phyloP scores from a whole-genome alignment of 305 asterid species.

The Fraxinus floribunda region DNA sequence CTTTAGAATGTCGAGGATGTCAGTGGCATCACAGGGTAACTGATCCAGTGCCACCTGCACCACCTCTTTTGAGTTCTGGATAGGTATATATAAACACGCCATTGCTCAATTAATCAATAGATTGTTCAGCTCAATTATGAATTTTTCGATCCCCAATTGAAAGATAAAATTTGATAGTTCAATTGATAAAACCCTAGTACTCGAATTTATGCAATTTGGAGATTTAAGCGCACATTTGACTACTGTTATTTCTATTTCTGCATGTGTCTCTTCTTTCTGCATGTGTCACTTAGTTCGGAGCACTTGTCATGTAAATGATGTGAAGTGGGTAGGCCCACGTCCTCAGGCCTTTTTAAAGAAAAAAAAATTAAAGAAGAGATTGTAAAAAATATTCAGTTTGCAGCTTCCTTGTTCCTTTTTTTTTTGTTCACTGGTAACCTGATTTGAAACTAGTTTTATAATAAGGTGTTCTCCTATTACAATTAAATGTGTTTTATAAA shows the following conservation, averaged over 20 bases:
- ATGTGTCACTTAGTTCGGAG: neutral
- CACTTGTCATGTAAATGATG: neutral
- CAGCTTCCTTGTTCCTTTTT: no score
- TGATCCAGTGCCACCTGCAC: conserved; percentile 92
- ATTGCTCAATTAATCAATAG: conserved; percentile 26
- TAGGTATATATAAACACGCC: conserved; percentile 84
- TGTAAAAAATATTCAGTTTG: neutral
- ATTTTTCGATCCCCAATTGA: neutral
- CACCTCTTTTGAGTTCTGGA: conserved; percentile 95
- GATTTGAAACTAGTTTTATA: neutral
- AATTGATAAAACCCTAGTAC: conserved; percentile 10
- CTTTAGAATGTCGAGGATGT: conserved; percentile 89
- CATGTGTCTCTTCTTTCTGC: neutral
- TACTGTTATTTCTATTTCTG: neutral
- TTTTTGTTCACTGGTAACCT: neutral
- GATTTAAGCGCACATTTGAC: neutral
- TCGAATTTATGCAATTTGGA: neutral
- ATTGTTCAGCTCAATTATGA: neutral
- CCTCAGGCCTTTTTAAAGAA: neutral
- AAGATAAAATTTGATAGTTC: neutral
- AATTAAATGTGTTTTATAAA: neutral
- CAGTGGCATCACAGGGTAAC: conserved; percentile 93
- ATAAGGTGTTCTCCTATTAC: neutral
- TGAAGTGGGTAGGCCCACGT: neutral
- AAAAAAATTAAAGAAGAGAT: neutral